Base-by-base conservation (phyloP, 768 basidiomycete genomes). In the Hemileccinum rubropunctum region DNA sequence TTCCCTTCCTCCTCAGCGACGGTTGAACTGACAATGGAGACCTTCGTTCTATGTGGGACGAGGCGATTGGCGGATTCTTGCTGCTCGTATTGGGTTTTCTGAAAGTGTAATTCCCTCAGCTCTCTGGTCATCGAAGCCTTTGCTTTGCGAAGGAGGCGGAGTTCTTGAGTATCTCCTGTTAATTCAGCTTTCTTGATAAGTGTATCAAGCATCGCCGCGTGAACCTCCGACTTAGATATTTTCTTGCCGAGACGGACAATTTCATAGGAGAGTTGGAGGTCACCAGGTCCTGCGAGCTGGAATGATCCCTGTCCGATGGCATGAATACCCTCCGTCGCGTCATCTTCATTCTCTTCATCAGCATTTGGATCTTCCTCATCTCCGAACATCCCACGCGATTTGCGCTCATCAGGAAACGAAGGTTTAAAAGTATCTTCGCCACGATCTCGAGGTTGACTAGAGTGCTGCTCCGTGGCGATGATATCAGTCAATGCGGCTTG, bases 401-500 rank as follows among this genome's bases (percentile, higher is more conserved):
- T 66, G 48, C 43, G 58, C 26, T 23, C 47, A 13, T 52, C 57
- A 14, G 50, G 12, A 21, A 43, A 42, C 3, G 47, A 54, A 38
- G 54, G 42, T 26, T 44, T 21, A n/a, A 47, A 45, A 28, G 23
- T 21, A 23, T 42, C 53, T 49, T 54, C 51, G 26, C 20, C 42
- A 27, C 3, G 55, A 30, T 48, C 48, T 28, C 34, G 54, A 32
- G 50, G 49, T 18, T 67, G 63, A n/a, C 54, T 51, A 47, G 67
- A 68, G 47, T 80, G 77, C 34, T 84, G 77, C 54, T 95, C 91
- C 35, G 87, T 75, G 3, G 92, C 91, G 61, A 99, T 94, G 65
- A 99, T 98, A 63, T 95, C 91, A 10, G 91, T 94, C 54, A 99
- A 73, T 4, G 97, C 97, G 8, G 94, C 94, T 60, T 94, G 93